Evolutionary conservation across 257 asterid genomes (phyloP).

Genomic region (Jasminum sambac): DNA sequence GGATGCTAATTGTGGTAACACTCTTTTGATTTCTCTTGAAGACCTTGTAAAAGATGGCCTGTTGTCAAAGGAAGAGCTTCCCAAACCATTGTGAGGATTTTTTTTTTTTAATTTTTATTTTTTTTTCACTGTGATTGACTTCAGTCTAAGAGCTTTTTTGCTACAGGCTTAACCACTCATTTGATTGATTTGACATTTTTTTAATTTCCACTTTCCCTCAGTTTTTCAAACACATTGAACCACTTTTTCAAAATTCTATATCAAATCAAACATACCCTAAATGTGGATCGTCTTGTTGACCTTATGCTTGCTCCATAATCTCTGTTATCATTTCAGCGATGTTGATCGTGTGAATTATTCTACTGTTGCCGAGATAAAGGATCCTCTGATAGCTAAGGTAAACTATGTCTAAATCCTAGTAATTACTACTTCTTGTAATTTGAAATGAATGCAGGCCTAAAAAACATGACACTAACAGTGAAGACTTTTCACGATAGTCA

Average conservation of each 20-base stretch:
- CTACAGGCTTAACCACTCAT: too few relatives aligned
- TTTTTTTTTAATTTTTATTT: too few relatives aligned
- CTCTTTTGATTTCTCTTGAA: conserved; percentile 88
- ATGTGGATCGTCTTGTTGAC: conserved; percentile 14
- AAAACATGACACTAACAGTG: conserved; percentile 15
- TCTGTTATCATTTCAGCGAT: conserved; percentile 48
- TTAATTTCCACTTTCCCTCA: too few relatives aligned
- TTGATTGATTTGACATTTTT: too few relatives aligned
- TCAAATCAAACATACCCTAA: too few relatives aligned
- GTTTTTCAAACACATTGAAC: too few relatives aligned
- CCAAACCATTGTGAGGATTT: conserved; percentile 72
- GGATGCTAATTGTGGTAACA: conserved; percentile 99
- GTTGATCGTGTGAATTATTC: conserved; percentile 67
- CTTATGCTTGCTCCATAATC: conserved; percentile 8
- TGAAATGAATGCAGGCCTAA: not conserved
- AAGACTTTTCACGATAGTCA: not conserved
- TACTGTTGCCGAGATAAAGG: conserved; percentile 72
- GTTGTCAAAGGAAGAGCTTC: conserved; percentile 74
- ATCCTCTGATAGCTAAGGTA: conserved; percentile 82
- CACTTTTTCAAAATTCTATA: too few relatives aligned
- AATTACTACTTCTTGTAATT: conserved; percentile 1
- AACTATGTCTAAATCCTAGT: conserved; percentile 19
- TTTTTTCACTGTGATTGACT: conserved; percentile 15
- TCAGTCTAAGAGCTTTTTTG: too few relatives aligned
- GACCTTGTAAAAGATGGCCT: conserved; percentile 91